These are phyloP conservation scores for Penicillium goetzii DNA, from an alignment of 495 filamentous ascomycete genomes.

Conservation along the genomic window DNA sequence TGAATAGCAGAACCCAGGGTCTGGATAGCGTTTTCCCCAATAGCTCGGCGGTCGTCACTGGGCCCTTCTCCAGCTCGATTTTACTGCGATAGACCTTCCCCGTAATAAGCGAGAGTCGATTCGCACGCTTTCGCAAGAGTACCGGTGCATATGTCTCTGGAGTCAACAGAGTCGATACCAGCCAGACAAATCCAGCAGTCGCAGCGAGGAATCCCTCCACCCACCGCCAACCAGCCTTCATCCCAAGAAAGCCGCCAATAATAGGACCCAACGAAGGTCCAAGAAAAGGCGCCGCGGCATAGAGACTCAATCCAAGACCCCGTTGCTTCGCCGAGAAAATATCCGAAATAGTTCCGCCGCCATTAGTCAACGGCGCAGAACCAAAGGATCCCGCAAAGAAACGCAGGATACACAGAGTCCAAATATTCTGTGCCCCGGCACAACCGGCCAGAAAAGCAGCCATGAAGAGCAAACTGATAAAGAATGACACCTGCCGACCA, in stretches of 20 bases:
- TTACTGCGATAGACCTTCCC: conserved; percentile 59
- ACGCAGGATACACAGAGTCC: conserved; percentile 63
- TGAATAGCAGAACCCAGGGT: conserved; percentile 53
- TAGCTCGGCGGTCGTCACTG: conserved; percentile 35
- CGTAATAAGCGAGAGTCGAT: conserved; percentile 52
- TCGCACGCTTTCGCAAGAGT: conserved; percentile 56
- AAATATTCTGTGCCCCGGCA: conserved; percentile 58
- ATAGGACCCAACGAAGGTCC: conserved; percentile 59
- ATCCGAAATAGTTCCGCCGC: conserved; percentile 63
- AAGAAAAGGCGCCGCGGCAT: conserved; percentile 59
- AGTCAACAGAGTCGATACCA: conserved; percentile 52
- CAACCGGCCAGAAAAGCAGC: conserved; percentile 63
- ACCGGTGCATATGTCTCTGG: conserved; percentile 67
- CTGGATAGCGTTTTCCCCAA: conserved; percentile 46
- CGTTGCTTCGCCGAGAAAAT: conserved; percentile 60
- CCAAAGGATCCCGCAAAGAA: conserved; percentile 70
- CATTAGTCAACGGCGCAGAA: conserved; percentile 62
- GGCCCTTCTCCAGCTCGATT: conserved; percentile 39
- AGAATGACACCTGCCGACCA: conserved; percentile 64
- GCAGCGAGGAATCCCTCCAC: conserved; percentile 60
- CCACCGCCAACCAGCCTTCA: conserved; percentile 67
- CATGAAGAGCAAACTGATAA: conserved; percentile 55
- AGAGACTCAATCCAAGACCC: conserved; percentile 58
- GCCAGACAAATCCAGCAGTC: conserved; percentile 58
- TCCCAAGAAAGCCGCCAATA: conserved; percentile 63